A percentile compares a stretch with the other conserved stretches of the same genome.
These are phyloP conservation scores for Syzygium grande DNA, from an alignment of 345 rosid genomes.

Conservation along the genomic window DNA sequence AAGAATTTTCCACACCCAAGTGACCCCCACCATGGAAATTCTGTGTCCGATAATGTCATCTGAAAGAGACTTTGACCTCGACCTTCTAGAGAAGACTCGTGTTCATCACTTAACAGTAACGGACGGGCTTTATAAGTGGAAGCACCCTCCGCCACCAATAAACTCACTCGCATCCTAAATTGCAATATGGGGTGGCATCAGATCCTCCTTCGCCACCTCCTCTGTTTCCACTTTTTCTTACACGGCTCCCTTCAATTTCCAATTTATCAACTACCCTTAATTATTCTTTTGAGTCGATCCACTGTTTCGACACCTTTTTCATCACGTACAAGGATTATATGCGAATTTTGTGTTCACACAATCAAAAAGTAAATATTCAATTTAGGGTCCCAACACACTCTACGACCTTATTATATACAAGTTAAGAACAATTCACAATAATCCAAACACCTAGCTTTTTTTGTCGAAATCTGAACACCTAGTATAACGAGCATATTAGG, in stretches of 20 bases:
- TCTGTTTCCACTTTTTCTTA: background rate
- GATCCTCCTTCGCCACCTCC: background rate
- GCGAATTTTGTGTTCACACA: background rate
- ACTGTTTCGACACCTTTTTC: background rate
- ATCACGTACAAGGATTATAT: background rate
- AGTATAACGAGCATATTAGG: too few relatives aligned
- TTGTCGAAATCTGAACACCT: too few relatives aligned
- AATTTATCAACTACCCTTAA: background rate
- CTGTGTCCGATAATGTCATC: too few relatives aligned
- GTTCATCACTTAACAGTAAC: background rate
- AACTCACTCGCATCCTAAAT: background rate
- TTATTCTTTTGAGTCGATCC: background rate
- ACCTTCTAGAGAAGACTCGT: too few relatives aligned
- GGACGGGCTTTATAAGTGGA: background rate
- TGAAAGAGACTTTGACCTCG: background rate
- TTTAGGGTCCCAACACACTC: background rate
- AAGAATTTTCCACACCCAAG: background rate
- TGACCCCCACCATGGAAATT: background rate
- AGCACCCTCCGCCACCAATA: background rate
- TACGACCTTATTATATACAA: background rate
- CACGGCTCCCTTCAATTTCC: background rate
- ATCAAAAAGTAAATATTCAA: background rate
- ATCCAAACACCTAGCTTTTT: too few relatives aligned
- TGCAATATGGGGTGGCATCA: background rate
- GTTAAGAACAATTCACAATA: too few relatives aligned